Evolutionary conservation across 192 early-diverging fungal genomes (phyloP).

Genomic region (Gorgonomyces haynaldii): DNA sequence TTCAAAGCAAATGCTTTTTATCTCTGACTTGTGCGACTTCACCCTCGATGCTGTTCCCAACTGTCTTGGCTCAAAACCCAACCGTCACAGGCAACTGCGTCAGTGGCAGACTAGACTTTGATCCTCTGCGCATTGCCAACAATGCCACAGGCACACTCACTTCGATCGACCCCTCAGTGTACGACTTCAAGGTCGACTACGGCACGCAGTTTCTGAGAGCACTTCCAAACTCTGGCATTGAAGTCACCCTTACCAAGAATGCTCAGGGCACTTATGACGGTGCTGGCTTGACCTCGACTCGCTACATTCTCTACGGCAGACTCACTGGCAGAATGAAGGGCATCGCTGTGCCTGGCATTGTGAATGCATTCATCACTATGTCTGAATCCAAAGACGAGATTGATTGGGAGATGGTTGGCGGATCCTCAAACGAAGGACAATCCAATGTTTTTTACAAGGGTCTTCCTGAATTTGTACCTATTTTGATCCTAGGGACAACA

Average conservation of each 20-base stretch:
- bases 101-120: not conserved
- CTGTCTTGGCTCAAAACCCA: too few relatives aligned
- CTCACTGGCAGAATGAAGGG: not conserved
- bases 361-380: conserved; percentile 1
- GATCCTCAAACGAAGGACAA: not conserved
- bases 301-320: conserved; percentile 1
- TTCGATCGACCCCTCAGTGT: not conserved
- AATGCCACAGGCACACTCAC: too few relatives aligned
- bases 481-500: too few relatives aligned
- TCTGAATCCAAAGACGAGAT: not conserved
- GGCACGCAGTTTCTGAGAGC: not conserved
- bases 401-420: not conserved
- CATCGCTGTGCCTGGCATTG: not conserved
- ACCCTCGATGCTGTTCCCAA: too few relatives aligned
- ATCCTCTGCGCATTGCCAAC: too few relatives aligned
- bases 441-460: not conserved
- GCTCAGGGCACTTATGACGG: too few relatives aligned
- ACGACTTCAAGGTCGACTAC: conserved; percentile 3
- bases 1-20: too few relatives aligned
- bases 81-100: too few relatives aligned
- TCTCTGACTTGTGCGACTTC: too few relatives aligned
- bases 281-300: not conserved
- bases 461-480: too few relatives aligned
- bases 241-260: not conserved
- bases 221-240: not conserved